phyloP scores from a whole-genome alignment of 176 grass and related monocot species.

The Urochloa ruziziensis region DNA sequence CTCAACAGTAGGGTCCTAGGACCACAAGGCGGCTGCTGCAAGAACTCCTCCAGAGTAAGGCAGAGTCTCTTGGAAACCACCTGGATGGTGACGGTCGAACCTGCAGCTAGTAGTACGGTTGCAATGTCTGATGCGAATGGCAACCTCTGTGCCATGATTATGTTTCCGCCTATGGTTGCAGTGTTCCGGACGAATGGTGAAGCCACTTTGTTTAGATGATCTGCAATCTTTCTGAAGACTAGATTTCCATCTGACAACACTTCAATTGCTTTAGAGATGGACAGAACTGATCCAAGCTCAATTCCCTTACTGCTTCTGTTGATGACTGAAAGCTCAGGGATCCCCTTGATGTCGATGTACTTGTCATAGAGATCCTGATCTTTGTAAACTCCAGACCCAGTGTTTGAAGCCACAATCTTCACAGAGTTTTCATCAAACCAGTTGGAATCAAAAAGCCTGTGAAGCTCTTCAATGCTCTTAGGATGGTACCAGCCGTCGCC shows the following conservation, averaged over 20 bases:
- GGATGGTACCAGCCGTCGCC: slow-evolving; percentile 53
- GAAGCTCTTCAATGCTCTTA: slow-evolving; percentile 56
- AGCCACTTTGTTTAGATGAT: slow-evolving; percentile 70
- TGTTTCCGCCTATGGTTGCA: slow-evolving; percentile 76
- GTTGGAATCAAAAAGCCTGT: slow-evolving; percentile 40
- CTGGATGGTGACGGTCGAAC: slow-evolving; percentile 48
- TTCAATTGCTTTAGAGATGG: slow-evolving; percentile 71
- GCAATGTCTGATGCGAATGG: slow-evolving; percentile 65
- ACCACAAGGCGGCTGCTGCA: slow-evolving; percentile 64
- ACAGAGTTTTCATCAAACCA: slow-evolving; percentile 32
- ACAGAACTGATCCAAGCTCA: slow-evolving; percentile 63
- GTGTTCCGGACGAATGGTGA: slow-evolving; percentile 72
- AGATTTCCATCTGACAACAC: slow-evolving; percentile 42
- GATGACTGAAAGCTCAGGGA: slow-evolving; percentile 64
- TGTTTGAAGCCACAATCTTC: slow-evolving; percentile 81
- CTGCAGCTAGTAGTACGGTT: slow-evolving; percentile 65
- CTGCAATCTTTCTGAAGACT: slow-evolving; percentile 58
- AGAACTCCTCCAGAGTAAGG: slow-evolving; percentile 72
- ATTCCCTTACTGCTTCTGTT: slow-evolving; percentile 47
- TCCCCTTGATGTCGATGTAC: slow-evolving; percentile 70
- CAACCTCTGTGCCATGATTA: slow-evolving; percentile 80
- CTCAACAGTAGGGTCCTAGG: slow-evolving; percentile 53
- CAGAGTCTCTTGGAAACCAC: slow-evolving; percentile 38
- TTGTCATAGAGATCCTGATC: slow-evolving; percentile 58
- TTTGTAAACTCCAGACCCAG: slow-evolving; percentile 72